A percentile compares a stretch with the other conserved stretches of the same genome.
Conservation (phyloP, 768 basidiomycete genomes). For the Amanita muscaria region DNA sequence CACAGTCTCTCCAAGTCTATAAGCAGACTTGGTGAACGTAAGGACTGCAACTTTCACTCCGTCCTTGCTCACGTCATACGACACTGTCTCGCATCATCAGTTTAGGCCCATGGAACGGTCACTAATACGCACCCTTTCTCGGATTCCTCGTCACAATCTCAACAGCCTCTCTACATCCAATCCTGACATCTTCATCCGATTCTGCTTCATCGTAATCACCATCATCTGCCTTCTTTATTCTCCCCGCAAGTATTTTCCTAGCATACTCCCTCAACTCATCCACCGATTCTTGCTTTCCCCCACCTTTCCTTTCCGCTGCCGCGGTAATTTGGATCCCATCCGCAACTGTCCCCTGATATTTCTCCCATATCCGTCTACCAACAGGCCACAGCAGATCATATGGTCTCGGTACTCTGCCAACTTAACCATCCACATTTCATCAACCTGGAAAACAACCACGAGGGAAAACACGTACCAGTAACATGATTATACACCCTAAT, state of each 20-base stretch:
- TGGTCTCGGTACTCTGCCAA: slow-evolving; percentile 45
- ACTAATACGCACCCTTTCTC: slow-evolving; percentile 65
- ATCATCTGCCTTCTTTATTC: too few relatives aligned
- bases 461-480: slow-evolving; percentile 35
- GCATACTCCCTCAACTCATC: slow-evolving; percentile 49
- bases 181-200: slow-evolving; percentile 38
- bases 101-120: too few relatives aligned
- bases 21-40: slow-evolving; percentile 87
- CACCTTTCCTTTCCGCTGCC: background rate
- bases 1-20: slow-evolving; percentile 88
- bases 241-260: slow-evolving; percentile 29
- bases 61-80: slow-evolving; percentile 94
- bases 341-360: background rate
- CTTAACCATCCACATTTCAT: slow-evolving; percentile 20
- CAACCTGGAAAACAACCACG: background rate
- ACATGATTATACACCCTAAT: slow-evolving; percentile 88
- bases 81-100: slow-evolving; percentile 39
- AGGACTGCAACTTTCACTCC: slow-evolving; percentile 83
- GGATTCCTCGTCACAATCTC: slow-evolving; percentile 86
- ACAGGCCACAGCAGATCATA: slow-evolving; percentile 87
- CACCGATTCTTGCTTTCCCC: slow-evolving; percentile 20
- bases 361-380: slow-evolving; percentile 10
- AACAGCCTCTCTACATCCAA: slow-evolving; percentile 74
- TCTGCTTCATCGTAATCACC: too few relatives aligned
- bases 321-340: too few relatives aligned